Percentiles rank a stretch among this genome's conserved stretches.
phyloP scores from a whole-genome alignment of 1,284 basidiomycete species.

The Ganoderma resinaceum region DNA sequence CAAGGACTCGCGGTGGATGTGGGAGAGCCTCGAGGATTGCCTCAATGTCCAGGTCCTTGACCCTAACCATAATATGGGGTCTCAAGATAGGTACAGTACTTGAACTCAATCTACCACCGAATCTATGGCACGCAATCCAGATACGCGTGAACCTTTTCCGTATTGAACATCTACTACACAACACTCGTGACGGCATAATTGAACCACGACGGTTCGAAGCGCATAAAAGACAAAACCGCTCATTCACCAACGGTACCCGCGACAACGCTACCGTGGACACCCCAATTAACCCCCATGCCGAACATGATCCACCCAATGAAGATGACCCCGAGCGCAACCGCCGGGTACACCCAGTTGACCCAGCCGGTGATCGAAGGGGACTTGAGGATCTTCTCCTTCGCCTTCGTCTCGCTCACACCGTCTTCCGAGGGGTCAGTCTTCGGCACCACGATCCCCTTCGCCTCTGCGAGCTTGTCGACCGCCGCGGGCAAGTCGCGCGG shows the following conservation, averaged over 20 bases:
- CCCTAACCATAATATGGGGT: neutral
- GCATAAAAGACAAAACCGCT: neutral
- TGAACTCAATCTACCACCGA: neutral
- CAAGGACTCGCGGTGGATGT: neutral
- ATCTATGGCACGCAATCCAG: neutral
- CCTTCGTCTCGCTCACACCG: slow-evolving; percentile 29
- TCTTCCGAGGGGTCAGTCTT: slow-evolving; percentile 35
- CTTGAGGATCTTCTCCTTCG: slow-evolving; percentile 44
- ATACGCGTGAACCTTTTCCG: neutral
- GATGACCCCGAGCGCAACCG: slow-evolving; percentile 41
- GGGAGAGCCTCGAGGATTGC: neutral
- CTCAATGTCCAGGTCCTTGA: neutral
- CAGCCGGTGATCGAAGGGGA: slow-evolving; percentile 34
- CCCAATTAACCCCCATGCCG: slow-evolving; percentile 52
- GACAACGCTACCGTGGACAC: slow-evolving; percentile 48
- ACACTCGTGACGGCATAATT: neutral
- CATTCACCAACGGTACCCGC: slow-evolving; percentile 50
- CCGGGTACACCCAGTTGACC: slow-evolving; percentile 40
- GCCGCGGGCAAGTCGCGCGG: slow-evolving; percentile 43
- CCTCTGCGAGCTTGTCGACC: slow-evolving; percentile 41
- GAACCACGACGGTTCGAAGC: neutral
- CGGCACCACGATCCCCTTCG: slow-evolving; percentile 32
- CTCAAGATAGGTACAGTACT: neutral
- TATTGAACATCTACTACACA: neutral
- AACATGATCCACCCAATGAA: slow-evolving; percentile 54